These are phyloP conservation scores for Spathaspora sp. DNA, from an alignment of 1,139 yeast genomes.

Conservation along the genomic window DNA sequence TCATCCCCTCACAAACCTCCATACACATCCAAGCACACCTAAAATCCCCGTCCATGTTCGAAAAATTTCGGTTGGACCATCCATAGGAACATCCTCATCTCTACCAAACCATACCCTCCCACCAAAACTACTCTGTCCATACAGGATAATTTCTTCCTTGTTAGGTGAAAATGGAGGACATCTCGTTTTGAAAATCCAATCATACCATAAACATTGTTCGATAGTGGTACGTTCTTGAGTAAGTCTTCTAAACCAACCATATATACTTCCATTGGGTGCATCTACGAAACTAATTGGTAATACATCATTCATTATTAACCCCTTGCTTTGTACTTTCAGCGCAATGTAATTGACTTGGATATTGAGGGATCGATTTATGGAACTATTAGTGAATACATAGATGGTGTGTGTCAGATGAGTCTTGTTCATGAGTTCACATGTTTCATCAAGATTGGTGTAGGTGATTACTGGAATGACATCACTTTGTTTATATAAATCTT, in stretches of 20 bases:
- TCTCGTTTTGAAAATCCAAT: slow-evolving; percentile 53
- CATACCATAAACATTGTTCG: slow-evolving; percentile 68
- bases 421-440: slow-evolving; percentile 33
- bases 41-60: slow-evolving; percentile 31
- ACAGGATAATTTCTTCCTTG: slow-evolving; percentile 38
- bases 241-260: slow-evolving; percentile 73
- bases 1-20: background rate
- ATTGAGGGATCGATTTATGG: slow-evolving; percentile 31
- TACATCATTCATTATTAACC: slow-evolving; percentile 67
- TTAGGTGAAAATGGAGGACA: slow-evolving; percentile 77
- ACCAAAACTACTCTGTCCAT: slow-evolving; percentile 18
- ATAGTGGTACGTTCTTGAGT: slow-evolving; percentile 73
- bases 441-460: slow-evolving; percentile 47
- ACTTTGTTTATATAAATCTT: slow-evolving; percentile 68
- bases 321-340: slow-evolving; percentile 68
- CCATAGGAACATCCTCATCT: slow-evolving; percentile 30
- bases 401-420: slow-evolving; percentile 74
- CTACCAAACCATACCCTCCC: slow-evolving; percentile 38
- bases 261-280: slow-evolving; percentile 92
- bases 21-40: slow-evolving; percentile 10
- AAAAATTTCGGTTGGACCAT: slow-evolving; percentile 37
- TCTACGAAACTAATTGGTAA: slow-evolving; percentile 65
- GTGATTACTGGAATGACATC: slow-evolving; percentile 76
- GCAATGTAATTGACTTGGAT: slow-evolving; percentile 52
- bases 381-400: slow-evolving; percentile 65